Conservation (phyloP, 331 rosid species). For the Dryas integrifolia region DNA sequence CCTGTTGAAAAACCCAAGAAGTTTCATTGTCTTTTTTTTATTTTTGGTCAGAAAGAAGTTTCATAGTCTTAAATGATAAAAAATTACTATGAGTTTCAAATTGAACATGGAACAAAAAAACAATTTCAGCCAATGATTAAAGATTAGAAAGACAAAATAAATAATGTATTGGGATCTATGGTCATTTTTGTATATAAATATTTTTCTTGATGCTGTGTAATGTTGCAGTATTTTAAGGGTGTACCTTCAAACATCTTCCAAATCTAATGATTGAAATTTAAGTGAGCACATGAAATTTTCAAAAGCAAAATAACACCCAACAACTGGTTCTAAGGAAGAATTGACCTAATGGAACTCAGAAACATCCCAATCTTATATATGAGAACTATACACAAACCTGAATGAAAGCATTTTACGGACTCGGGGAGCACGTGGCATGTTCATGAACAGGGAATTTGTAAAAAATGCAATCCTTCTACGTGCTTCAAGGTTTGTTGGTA, state of each 20-base stretch:
- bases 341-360: slow-evolving; percentile 11
- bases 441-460: slow-evolving; percentile 93
- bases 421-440: slow-evolving; percentile 92
- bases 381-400: slow-evolving; percentile 50
- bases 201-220: neutral
- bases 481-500: slow-evolving; percentile 90
- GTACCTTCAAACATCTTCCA: slow-evolving; percentile 12
- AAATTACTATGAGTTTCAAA: neutral
- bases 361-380: slow-evolving; percentile 6
- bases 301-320: slow-evolving; percentile 11
- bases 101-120: neutral
- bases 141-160: neutral
- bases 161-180: neutral
- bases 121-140: neutral
- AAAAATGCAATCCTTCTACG: slow-evolving; percentile 92
- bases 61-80: neutral
- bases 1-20: neutral
- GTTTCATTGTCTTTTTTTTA: neutral
- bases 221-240: neutral
- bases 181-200: neutral
- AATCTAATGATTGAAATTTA: slow-evolving; percentile 18
- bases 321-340: slow-evolving; percentile 3
- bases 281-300: slow-evolving; percentile 9
- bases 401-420: slow-evolving; percentile 96
- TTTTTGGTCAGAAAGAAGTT: too few relatives aligned